Evolutionary conservation across 495 filamentous ascomycete species (phyloP).

Genomic region (Tuber melanosporum): DNA sequence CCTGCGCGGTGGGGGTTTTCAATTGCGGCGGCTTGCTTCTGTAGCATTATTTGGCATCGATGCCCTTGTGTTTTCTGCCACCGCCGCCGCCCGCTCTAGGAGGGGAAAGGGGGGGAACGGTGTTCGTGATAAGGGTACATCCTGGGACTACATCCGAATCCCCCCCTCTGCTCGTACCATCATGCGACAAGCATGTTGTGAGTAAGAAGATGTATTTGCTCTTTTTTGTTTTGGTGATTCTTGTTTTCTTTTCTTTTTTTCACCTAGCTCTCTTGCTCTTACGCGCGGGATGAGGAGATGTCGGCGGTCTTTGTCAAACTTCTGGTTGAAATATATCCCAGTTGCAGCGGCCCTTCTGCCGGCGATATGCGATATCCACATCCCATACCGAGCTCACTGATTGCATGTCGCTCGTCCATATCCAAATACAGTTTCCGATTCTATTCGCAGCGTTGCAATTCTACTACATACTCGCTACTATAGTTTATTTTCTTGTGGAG

Average conservation of each 20-base stretch:
- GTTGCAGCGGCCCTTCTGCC: slow-evolving; percentile 30
- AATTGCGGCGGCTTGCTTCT: slow-evolving; percentile 32
- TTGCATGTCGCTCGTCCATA: slow-evolving; percentile 27
- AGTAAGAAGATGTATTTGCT: slow-evolving; percentile 29
- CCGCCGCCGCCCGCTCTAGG: not conserved
- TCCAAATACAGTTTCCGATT: slow-evolving; percentile 18
- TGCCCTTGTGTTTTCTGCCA: not conserved
- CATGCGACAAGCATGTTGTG: slow-evolving; percentile 10
- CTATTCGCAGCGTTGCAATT: slow-evolving; percentile 21
- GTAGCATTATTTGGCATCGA: slow-evolving; percentile 25
- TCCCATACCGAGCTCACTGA: slow-evolving; percentile 32
- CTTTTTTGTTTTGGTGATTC: slow-evolving; percentile 15
- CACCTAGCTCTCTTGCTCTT: slow-evolving; percentile 16
- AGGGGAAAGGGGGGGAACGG: slow-evolving; percentile 11
- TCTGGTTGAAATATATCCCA: slow-evolving; percentile 37
- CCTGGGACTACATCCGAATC: slow-evolving; percentile 12
- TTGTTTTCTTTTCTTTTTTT: slow-evolving; percentile 13
- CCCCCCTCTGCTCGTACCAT: slow-evolving; percentile 5
- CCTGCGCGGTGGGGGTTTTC: slow-evolving; percentile 28
- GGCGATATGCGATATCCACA: slow-evolving; percentile 13
- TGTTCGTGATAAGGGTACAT: slow-evolving; percentile 21
- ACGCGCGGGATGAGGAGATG: not conserved
- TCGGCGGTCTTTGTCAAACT: slow-evolving; percentile 21
- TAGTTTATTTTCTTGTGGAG: slow-evolving; percentile 24
- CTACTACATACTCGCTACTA: slow-evolving; percentile 23